A percentile compares a stretch with the other conserved stretches of the same genome.
These are phyloP conservation scores for Esteya vermicola DNA, from an alignment of 2,329 filamentous ascomycete genomes.

Conservation along the genomic window DNA sequence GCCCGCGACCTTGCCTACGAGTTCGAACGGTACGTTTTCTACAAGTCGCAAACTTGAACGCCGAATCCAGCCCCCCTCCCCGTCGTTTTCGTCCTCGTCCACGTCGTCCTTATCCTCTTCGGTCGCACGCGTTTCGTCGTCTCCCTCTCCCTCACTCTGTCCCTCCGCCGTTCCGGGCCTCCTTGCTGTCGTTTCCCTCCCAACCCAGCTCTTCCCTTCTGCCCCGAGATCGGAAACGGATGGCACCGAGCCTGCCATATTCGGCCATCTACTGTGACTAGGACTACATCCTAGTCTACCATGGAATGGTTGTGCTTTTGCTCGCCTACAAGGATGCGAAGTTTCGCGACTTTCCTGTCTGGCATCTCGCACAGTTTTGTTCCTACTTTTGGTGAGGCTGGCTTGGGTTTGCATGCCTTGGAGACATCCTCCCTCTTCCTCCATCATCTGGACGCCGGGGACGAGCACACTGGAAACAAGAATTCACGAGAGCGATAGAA, in stretches of 20 bases:
- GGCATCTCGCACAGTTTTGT: background rate
- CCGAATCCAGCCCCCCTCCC: conserved; percentile 7
- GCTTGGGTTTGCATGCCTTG: background rate
- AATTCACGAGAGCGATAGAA: no score
- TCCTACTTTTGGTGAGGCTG: conserved; percentile 4
- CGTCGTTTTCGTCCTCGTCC: conserved; percentile 1
- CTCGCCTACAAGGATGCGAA: no score
- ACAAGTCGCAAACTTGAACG: conserved; percentile 6
- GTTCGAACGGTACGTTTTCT: conserved; percentile 95
- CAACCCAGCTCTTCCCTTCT: conserved; percentile 6
- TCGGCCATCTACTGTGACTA: no score
- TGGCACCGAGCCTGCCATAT: no score
- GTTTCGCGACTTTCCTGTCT: background rate
- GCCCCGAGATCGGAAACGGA: conserved; percentile 4
- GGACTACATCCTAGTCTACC: no score
- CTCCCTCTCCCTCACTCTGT: conserved; percentile 10
- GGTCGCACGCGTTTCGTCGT: conserved; percentile 2
- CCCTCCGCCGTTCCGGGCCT: background rate
- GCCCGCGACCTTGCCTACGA: conserved; percentile 99
- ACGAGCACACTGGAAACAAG: no score
- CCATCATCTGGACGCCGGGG: no score
- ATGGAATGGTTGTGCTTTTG: background rate
- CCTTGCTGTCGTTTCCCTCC: background rate
- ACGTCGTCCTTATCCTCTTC: background rate
- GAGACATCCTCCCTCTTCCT: conserved; percentile 4